Evolutionary conservation across 2,329 filamentous ascomycete genomes (phyloP), one percentile per base, ranked within the genome.

Genomic region (Beauveria asiatica): DNA sequence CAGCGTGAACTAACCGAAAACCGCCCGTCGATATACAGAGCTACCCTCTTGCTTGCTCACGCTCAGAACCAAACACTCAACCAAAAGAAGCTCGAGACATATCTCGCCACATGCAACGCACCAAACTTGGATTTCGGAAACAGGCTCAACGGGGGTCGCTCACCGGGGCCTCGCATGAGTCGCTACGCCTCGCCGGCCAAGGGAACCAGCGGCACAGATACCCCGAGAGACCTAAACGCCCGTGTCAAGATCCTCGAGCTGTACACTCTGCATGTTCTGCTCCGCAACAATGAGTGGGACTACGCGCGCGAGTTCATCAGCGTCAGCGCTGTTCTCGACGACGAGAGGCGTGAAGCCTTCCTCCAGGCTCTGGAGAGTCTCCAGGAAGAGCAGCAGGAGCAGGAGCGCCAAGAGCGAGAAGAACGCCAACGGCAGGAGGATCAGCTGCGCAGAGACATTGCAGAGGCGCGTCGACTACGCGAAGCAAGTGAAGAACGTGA

Each of bases 201-300:
- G 64, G 76, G 75, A 39, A 68, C 76, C 17, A 84, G 82, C 62
- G 90, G 90, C 61, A 86, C 91, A 45, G 86, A 91, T 69, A 95
- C 91, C 0, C 91, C 91, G 0, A 85, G 90, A 63, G 91, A 96
- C 70, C 83, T 96, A 41, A 87, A 89, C 66, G 86, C 90, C 5
- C 83, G 92, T 50, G 86, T 97, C 64, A 96, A 95, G 76, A 89
- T 99, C 46, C 83, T 99, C 55, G 94, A 99, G 75, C 81, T 99
- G 9, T 99, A 97, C 73, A 95, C 92, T 1, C 81, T 99, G 5
- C 94, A 99, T 70, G 90, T 97, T 8, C 83, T 99, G n/a, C 86
- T 93, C 5, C 83, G 91, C 57, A 97, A 97, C 67, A 86, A 90
- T 60, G 92, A 97, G 75, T 99, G 94, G 94, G 90, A 96, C 61